Evolutionary conservation across 306 rosid genomes (phyloP).

Genomic region (Begonia peltatifolia): DNA sequence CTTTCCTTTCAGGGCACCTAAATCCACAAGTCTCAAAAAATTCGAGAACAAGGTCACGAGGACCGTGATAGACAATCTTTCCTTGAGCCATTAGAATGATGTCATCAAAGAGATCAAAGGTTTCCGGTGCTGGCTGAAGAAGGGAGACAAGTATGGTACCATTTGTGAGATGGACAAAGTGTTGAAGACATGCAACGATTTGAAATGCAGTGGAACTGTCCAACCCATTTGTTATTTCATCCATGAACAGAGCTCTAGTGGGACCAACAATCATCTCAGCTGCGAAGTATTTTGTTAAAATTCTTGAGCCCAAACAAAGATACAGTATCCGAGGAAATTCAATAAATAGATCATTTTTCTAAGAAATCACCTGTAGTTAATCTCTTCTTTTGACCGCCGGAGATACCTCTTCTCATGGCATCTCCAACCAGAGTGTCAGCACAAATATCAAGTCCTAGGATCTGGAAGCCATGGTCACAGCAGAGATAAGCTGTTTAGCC

Average conservation of each 20-base stretch:
- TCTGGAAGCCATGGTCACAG: constrained; percentile 10
- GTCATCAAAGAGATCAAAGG: constrained; percentile 37
- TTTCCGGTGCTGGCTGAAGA: constrained; percentile 44
- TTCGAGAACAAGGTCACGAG: constrained; percentile 18
- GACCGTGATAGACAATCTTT: constrained; percentile 36
- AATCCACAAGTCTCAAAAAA: constrained; percentile 36
- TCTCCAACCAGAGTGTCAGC: constrained; percentile 33
- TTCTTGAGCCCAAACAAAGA: background rate
- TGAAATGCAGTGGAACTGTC: constrained; percentile 34
- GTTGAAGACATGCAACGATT: constrained; percentile 26
- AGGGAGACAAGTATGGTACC: constrained; percentile 28
- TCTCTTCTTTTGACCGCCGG: constrained; percentile 40
- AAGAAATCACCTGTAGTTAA: constrained; percentile 23
- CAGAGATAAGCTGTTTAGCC: no score
- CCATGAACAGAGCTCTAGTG: constrained; percentile 27
- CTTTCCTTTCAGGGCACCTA: constrained; percentile 35
- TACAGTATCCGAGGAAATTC: background rate
- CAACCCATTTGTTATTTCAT: constrained; percentile 35
- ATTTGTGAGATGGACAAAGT: constrained; percentile 22
- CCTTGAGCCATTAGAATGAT: constrained; percentile 28
- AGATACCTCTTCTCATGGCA: constrained; percentile 31
- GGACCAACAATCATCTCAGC: constrained; percentile 41
- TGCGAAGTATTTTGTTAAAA: background rate
- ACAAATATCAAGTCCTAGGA: constrained; percentile 35
- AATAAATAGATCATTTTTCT: no score